phyloP scores from a whole-genome alignment of 2,329 filamentous ascomycete genomes.

The Colletotrichum agaves region DNA sequence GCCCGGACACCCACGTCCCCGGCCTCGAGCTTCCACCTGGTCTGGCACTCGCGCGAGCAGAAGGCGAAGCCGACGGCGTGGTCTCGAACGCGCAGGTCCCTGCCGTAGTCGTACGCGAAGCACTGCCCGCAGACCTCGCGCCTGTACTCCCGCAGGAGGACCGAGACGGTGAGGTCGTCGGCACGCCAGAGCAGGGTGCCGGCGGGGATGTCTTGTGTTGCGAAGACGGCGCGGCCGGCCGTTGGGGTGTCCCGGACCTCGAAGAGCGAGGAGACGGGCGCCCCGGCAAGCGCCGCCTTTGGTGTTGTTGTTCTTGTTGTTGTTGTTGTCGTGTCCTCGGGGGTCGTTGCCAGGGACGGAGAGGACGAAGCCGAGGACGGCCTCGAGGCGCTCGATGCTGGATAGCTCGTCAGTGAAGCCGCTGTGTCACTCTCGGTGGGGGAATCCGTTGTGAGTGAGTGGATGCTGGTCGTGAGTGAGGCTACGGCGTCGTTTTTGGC shows the following conservation, averaged over 20 bases:
- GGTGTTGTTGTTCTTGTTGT: neutral
- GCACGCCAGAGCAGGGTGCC: slow-evolving; percentile 23
- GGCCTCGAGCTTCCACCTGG: slow-evolving; percentile 11
- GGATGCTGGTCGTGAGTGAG: neutral
- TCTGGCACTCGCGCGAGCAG: slow-evolving; percentile 19
- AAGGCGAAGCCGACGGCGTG: slow-evolving; percentile 28
- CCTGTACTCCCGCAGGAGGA: slow-evolving; percentile 28
- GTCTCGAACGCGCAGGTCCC: slow-evolving; percentile 21
- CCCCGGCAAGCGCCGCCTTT: slow-evolving; percentile 5
- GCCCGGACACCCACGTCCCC: slow-evolving; percentile 26
- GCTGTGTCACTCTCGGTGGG: slow-evolving; percentile 12
- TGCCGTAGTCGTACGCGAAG: slow-evolving; percentile 29
- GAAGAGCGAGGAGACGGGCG: slow-evolving; percentile 23
- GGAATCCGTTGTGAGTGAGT: slow-evolving; percentile 10
- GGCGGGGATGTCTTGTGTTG: neutral
- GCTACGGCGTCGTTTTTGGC: neutral
- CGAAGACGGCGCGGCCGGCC: slow-evolving; percentile 33
- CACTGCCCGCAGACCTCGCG: slow-evolving; percentile 34
- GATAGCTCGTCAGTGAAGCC: slow-evolving; percentile 29
- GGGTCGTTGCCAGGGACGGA: neutral
- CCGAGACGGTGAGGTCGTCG: slow-evolving; percentile 27
- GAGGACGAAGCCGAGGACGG: slow-evolving; percentile 28
- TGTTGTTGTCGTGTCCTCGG: neutral
- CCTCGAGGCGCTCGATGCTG: slow-evolving; percentile 43
- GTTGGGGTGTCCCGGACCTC: slow-evolving; percentile 30